These are phyloP conservation scores for Drechslera avenae DNA, from an alignment of 2,329 filamentous ascomycete species.

Conservation along the genomic window DNA sequence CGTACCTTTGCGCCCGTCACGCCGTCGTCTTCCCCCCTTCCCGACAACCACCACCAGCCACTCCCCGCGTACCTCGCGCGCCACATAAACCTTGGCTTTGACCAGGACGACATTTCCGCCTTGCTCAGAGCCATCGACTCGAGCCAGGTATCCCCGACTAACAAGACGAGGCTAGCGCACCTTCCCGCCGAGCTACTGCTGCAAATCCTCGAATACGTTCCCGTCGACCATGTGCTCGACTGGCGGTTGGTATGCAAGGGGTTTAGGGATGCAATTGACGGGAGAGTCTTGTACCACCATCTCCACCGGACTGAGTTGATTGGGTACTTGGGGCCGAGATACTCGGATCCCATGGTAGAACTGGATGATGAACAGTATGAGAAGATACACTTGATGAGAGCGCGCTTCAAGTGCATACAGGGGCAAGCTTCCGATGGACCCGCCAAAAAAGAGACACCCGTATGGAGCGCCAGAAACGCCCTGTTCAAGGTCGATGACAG, in stretches of 20 bases:
- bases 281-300: constrained; percentile 30
- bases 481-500: constrained; percentile 29
- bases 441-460: not conserved
- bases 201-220: constrained; percentile 34
- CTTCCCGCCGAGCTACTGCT: constrained; percentile 41
- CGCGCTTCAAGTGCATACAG: constrained; percentile 15
- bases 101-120: constrained; percentile 32
- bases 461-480: constrained; percentile 27
- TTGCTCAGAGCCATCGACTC: constrained; percentile 37
- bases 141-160: constrained; percentile 24
- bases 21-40: no score
- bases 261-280: constrained; percentile 42
- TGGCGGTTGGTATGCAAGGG: constrained; percentile 39
- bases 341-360: not conserved
- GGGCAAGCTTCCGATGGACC: not conserved
- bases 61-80: constrained; percentile 30
- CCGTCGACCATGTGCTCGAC: constrained; percentile 32
- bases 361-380: constrained; percentile 26
- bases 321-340: constrained; percentile 24
- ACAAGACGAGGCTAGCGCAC: constrained; percentile 15
- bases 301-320: constrained; percentile 29
- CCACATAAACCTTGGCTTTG: constrained; percentile 34
- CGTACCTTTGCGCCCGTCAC: not conserved
- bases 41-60: not conserved
- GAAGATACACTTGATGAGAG: constrained; percentile 21